Percentiles rank a stretch among this genome's conserved stretches.
Conservation (phyloP, 768 basidiomycete genomes). For the Boletellus sp. region DNA sequence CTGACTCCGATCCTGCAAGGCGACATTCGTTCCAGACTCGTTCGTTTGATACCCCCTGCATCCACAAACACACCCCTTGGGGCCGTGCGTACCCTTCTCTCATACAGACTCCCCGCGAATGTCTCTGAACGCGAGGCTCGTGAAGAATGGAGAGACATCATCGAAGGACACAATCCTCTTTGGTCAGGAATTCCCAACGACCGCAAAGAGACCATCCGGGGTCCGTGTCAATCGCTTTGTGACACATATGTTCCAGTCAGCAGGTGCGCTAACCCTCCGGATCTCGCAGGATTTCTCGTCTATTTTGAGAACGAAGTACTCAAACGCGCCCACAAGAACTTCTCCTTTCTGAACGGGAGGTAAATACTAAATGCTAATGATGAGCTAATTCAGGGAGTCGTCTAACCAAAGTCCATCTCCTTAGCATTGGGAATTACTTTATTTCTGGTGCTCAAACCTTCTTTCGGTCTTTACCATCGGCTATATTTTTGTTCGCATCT, state of each 20-base stretch:
- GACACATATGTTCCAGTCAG: not conserved
- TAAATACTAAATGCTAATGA: slow-evolving; percentile 24
- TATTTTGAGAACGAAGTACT: slow-evolving; percentile 87
- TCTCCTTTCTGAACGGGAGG: slow-evolving; percentile 91
- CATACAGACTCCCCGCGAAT: slow-evolving; percentile 70
- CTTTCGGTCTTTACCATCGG: slow-evolving; percentile 88
- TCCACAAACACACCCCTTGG: slow-evolving; percentile 58
- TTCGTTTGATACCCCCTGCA: slow-evolving; percentile 77
- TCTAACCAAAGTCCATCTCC: not conserved
- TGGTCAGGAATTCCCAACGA: slow-evolving; percentile 89
- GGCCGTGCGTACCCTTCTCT: slow-evolving; percentile 72
- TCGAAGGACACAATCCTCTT: slow-evolving; percentile 77
- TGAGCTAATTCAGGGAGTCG: not conserved
- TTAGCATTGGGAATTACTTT: slow-evolving; percentile 86
- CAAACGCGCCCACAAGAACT: slow-evolving; percentile 88
- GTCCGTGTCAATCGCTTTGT: slow-evolving; percentile 36
- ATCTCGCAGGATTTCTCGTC: slow-evolving; percentile 75
- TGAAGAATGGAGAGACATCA: slow-evolving; percentile 89
- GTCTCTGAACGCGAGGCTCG: slow-evolving; percentile 73
- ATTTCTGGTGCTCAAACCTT: slow-evolving; percentile 85
- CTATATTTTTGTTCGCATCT: slow-evolving; percentile 90
- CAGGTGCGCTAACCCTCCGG: not conserved
- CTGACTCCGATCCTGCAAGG: slow-evolving; percentile 40
- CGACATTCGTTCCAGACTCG: slow-evolving; percentile 83
- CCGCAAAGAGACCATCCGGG: slow-evolving; percentile 87